Base-by-base conservation (phyloP, 352 stramenopile species). In the Phytophthora colocasiae region DNA sequence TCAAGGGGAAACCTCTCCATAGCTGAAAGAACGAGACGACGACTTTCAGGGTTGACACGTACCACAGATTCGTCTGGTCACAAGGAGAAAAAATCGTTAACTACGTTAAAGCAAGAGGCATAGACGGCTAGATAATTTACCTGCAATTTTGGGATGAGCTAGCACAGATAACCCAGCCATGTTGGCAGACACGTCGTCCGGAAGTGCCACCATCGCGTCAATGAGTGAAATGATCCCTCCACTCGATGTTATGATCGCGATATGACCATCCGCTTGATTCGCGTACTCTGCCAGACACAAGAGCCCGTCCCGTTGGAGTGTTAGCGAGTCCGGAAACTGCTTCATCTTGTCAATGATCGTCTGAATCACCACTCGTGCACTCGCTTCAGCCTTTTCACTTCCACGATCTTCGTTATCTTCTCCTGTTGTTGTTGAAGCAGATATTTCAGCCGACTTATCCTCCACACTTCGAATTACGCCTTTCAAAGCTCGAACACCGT, bases 1-100 rank as follows among this genome's bases (percentile, higher is more conserved):
- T 73, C 81, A 14, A 87, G 52, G n/a, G 78, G 78, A 50, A 91
- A 89, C 0, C 79, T 67, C 36, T 70, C 66, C 82, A 89, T 89
- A 38, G 80, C 76, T 9, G 78, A 83, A 19, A 91, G 65, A 10
- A 88, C 82, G 6, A 91, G 70, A 6, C 76, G 73, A 0, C 76
- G 66, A 19, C 73, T 91, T 53, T 89, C 78, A 2, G 76, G 73
- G 34, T 76, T 80, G 12, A 91, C 80, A 8, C 78, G 75, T 17
- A 87, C 59, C 9, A 86, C 63, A 0, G 76, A 70, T 22, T 78
- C 75, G 15, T 85, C 77, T 84, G 17, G 17, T 34, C 8, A 36
- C 7, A 22, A 1, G 11, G 19, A 56, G n/a, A 12, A 1, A 58
- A 27, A 57, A 31, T 10, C 38, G 32, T 62, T 39, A 36, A 36